A percentile compares a stretch with the other conserved stretches of the same genome.
Conservation (phyloP, 2,329 filamentous ascomycete genomes). For the Pyricularia pennisetigena region DNA sequence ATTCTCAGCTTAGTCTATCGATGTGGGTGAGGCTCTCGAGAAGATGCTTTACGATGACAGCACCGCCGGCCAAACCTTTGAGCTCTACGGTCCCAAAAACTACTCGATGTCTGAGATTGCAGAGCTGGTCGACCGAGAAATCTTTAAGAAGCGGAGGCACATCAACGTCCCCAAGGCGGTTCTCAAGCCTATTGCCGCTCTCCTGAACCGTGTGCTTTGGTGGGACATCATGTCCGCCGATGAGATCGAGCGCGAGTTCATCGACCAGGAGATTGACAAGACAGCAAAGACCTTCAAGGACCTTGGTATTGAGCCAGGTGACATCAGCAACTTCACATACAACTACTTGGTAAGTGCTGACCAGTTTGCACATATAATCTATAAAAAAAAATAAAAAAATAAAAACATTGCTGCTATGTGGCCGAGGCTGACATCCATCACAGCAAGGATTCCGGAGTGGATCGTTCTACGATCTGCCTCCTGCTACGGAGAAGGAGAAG, state of each 20-base stretch:
- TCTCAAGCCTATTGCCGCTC: slow-evolving; percentile 62
- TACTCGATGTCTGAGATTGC: slow-evolving; percentile 86
- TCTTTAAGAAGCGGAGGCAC: slow-evolving; percentile 79
- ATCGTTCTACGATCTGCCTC: slow-evolving; percentile 85
- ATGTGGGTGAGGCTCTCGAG: slow-evolving; percentile 83
- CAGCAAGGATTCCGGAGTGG: slow-evolving; percentile 86
- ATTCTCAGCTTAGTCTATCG: slow-evolving; percentile 53
- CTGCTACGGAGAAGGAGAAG: slow-evolving; percentile 90
- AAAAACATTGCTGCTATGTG: background rate
- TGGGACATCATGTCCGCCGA: slow-evolving; percentile 79
- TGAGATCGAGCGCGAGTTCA: slow-evolving; percentile 83
- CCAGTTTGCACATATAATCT: background rate
- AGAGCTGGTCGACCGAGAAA: slow-evolving; percentile 82
- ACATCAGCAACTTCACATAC: slow-evolving; percentile 80
- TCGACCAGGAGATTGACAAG: slow-evolving; percentile 85
- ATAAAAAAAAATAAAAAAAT: too few species aligned
- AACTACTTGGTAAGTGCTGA: slow-evolving; percentile 71
- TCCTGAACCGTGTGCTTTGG: slow-evolving; percentile 79
- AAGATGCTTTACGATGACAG: slow-evolving; percentile 83
- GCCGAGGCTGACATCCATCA: slow-evolving; percentile 20
- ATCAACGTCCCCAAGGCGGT: slow-evolving; percentile 81
- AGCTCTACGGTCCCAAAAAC: slow-evolving; percentile 88
- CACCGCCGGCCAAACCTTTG: slow-evolving; percentile 83
- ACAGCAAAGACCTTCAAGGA: slow-evolving; percentile 93
- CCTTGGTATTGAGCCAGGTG: slow-evolving; percentile 78